Percentiles rank a stretch among this genome's conserved stretches.
Evolutionary conservation across 2,329 filamentous ascomycete species (phyloP).

Genomic region (Parastagonospora nodorum): DNA sequence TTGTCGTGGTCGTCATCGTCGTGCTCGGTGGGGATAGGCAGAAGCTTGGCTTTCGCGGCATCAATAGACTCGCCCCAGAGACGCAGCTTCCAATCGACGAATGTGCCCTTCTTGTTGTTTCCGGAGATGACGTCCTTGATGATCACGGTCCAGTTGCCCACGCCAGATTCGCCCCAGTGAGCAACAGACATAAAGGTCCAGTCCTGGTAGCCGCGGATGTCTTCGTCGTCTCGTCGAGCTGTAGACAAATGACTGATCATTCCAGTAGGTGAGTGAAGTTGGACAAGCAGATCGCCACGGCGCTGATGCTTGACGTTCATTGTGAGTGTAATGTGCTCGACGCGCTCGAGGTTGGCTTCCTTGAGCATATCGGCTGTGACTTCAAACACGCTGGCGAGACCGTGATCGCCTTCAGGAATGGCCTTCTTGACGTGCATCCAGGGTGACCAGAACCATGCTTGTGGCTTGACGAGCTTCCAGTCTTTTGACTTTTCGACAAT

Average conservation of each 20-base stretch:
- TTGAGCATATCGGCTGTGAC: slow-evolving; percentile 82
- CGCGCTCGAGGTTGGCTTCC: slow-evolving; percentile 77
- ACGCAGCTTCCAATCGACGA: slow-evolving; percentile 91
- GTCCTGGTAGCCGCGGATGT: slow-evolving; percentile 75
- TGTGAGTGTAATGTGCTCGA: slow-evolving; percentile 95
- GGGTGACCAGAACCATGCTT: slow-evolving; percentile 91
- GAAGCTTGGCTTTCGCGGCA: slow-evolving; percentile 69
- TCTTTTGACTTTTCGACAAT: slow-evolving; percentile 84
- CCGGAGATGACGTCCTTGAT: slow-evolving; percentile 77
- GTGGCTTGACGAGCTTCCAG: slow-evolving; percentile 89
- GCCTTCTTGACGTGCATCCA: slow-evolving; percentile 88
- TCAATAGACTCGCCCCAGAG: slow-evolving; percentile 92
- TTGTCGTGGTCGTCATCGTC: slow-evolving; percentile 82
- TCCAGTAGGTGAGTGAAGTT: slow-evolving; percentile 82
- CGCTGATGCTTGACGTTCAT: slow-evolving; percentile 93
- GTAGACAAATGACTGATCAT: slow-evolving; percentile 84
- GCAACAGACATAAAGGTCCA: slow-evolving; percentile 99
- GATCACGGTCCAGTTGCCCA: slow-evolving; percentile 89
- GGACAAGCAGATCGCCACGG: slow-evolving; percentile 89
- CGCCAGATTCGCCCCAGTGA: slow-evolving; percentile 90
- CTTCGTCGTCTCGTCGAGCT: slow-evolving; percentile 71
- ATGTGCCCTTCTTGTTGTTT: slow-evolving; percentile 77
- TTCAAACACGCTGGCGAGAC: slow-evolving; percentile 78
- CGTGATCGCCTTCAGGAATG: slow-evolving; percentile 84
- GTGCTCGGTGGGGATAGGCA: slow-evolving; percentile 80